Evolutionary conservation across 179 eudicot species (phyloP).

Genomic region (Spinacia oleracea): DNA sequence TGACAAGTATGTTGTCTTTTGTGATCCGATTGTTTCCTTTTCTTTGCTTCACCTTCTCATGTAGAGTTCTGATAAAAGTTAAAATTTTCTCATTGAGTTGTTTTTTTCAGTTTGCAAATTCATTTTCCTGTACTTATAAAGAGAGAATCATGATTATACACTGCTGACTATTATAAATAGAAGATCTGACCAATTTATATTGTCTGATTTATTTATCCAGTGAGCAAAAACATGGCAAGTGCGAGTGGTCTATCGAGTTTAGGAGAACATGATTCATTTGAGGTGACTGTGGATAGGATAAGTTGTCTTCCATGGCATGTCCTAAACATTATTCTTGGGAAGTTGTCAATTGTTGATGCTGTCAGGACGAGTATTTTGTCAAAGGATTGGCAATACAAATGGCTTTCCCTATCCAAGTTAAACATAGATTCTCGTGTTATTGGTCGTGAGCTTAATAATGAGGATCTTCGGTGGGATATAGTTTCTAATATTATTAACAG

Average conservation of each 20-base stretch:
- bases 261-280: background rate
- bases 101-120: too few relatives aligned
- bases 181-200: background rate
- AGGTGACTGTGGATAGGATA: slow-evolving; percentile 17
- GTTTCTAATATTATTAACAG: background rate
- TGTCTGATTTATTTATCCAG: background rate
- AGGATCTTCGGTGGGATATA: background rate
- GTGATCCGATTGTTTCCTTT: background rate
- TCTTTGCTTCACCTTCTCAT: background rate
- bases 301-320: slow-evolving; percentile 21
- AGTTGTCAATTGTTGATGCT: slow-evolving; percentile 19
- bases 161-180: background rate
- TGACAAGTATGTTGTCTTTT: background rate
- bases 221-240: background rate
- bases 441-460: background rate
- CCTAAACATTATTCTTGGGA: slow-evolving; percentile 9
- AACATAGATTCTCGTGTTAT: slow-evolving; percentile 5
- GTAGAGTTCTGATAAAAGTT: background rate
- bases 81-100: background rate
- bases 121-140: slow-evolving; percentile 9
- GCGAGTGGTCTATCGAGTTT: background rate
- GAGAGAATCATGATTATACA: background rate
- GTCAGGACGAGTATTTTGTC: slow-evolving; percentile 16
- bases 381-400: slow-evolving; percentile 19
- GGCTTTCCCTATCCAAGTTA: slow-evolving; percentile 20